Percentiles rank a stretch among this genome's conserved stretches.
Conservation (phyloP, 2,329 filamentous ascomycete species). For the Cercospora berteroae region DNA sequence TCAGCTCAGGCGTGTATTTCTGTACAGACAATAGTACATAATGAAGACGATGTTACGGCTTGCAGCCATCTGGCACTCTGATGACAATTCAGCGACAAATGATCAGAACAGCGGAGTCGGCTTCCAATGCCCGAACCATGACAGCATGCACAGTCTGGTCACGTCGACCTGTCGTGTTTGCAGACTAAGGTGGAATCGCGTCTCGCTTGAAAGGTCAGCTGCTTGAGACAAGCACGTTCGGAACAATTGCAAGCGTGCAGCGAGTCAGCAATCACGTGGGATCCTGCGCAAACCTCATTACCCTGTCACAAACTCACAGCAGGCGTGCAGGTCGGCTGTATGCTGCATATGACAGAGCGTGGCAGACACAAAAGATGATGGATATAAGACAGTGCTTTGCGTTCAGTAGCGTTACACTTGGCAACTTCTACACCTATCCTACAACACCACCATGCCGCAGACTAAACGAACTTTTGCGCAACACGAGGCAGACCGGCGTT, state of each 20-base stretch:
- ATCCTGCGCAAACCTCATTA: background rate
- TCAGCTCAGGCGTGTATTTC: background rate
- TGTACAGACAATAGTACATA: constrained; percentile 11
- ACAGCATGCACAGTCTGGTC: background rate
- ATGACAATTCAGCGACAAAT: background rate
- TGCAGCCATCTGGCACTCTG: background rate
- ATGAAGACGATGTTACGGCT: constrained; percentile 11
- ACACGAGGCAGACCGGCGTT: background rate
- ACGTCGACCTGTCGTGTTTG: background rate
- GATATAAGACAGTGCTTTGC: background rate
- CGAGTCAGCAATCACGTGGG: background rate
- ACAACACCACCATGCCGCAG: background rate
- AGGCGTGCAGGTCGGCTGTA: constrained; percentile 6
- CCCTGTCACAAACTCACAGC: background rate
- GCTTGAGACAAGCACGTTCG: background rate
- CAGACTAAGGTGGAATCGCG: background rate
- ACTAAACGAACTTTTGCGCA: constrained; percentile 6
- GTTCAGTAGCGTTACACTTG: background rate
- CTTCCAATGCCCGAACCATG: background rate
- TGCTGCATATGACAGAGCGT: constrained; percentile 3
- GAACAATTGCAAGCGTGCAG: background rate
- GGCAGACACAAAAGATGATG: background rate
- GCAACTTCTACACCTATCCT: background rate
- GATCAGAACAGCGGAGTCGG: background rate
- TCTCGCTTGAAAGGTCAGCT: constrained; percentile 2